Base-by-base conservation (phyloP, 208 protist species). In the Trypanosoma scelopori region DNA sequence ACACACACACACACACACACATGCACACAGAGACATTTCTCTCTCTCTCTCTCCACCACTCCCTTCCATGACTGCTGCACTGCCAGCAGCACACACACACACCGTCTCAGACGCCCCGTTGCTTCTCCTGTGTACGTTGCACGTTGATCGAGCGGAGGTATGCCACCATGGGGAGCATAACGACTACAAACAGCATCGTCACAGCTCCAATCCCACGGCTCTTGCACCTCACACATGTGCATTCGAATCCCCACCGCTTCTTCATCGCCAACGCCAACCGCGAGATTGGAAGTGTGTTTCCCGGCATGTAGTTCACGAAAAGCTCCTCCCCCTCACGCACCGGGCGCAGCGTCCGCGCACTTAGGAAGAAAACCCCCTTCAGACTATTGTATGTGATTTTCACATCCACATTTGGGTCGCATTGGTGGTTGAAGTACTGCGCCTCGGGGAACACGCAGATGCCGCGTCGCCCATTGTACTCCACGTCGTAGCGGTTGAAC, bases 291-390 rank as follows among this genome's bases (percentile, higher is more conserved):
- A 91, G 59, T 20, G 73, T 87, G 69, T 94, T 94, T 48, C 82
- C 88, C 0, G 88, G 88, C 84, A 94, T 87, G 76, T 94, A 94
- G 68, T 88, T 85, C 35, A 94, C 86, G 64, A 86, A 86, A 4
- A 94, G 55, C 66, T 94, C 88, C 49, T 94, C 84, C 25, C 88
- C 88, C 47, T 87, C 82, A 13, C 76, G 72, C 28, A 94, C 84
- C 0, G 88, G 88, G 13, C 83, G 74, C 32, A 89, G 67, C 3
- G 84, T 78, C 20, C 88, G 82, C 0, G 84, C 88, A 65, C 80
- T 88, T 20, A 94, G 71, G 41, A 84, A 78, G 50, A 94, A 94
- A 20, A 79, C 86, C 50, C 59, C 81, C 68, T 94, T 94, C 23
- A 79, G 16, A 60, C 62, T 84, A 74, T 90, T 90, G 74, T 91